Conservation (phyloP, 2,329 filamentous ascomycete genomes). For the Neonectria neomacrospora region DNA sequence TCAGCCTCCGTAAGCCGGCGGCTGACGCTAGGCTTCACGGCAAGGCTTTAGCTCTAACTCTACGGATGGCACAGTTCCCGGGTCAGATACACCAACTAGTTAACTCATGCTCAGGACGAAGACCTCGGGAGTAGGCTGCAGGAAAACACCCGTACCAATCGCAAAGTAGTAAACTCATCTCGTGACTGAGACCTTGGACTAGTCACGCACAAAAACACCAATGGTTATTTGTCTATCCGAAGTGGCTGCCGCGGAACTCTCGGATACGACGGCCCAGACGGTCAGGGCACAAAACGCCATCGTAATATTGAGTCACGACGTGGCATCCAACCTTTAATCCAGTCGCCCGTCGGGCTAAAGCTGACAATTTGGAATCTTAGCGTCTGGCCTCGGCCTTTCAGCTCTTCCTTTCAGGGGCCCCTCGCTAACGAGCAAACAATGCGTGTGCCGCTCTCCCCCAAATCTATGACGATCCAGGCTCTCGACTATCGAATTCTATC, state of each 20-base stretch:
- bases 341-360: neutral
- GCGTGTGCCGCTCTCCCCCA: neutral
- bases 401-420: neutral
- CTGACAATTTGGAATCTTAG: neutral
- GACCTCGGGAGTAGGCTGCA: neutral
- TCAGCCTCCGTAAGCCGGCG: too few species aligned
- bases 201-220: neutral
- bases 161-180: neutral
- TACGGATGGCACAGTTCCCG: neutral
- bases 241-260: neutral
- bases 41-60: neutral
- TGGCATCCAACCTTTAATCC: neutral
- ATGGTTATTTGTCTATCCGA: neutral
- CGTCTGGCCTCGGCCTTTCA: neutral
- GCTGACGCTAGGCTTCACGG: neutral
- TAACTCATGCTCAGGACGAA: neutral
- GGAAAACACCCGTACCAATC: neutral
- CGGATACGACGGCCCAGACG: neutral
- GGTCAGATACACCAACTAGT: neutral
- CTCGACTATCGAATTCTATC: neutral
- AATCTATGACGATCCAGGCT: neutral
- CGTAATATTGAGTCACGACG: neutral
- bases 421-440: neutral
- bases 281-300: neutral
- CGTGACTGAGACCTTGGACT: neutral